Conservation (phyloP, 1,284 basidiomycete species). For the Cryptococcus sp. region DNA sequence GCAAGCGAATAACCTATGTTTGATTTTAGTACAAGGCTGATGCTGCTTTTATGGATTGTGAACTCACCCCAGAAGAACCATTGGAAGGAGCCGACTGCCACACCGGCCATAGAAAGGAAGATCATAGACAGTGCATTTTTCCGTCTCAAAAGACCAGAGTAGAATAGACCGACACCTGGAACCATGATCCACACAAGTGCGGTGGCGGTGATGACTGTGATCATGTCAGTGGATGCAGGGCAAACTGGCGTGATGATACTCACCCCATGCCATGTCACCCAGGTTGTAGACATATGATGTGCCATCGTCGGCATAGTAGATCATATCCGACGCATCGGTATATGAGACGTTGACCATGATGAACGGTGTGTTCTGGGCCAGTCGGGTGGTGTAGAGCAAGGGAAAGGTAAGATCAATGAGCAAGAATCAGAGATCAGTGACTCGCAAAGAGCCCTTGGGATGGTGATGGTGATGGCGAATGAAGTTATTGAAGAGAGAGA, state of each 20-base stretch:
- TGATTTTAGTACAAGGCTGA: neutral
- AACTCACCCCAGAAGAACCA: slow-evolving; percentile 53
- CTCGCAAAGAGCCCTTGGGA: no score
- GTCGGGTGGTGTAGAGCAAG: no score
- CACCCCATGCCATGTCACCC: slow-evolving; percentile 56
- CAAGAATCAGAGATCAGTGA: no score
- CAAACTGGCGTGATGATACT: no score
- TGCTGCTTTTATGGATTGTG: neutral
- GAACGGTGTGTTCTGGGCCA: neutral
- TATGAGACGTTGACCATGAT: slow-evolving; percentile 49
- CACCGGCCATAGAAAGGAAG: slow-evolving; percentile 74
- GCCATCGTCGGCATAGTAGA: slow-evolving; percentile 50
- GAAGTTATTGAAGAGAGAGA: no score
- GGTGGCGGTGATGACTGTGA: slow-evolving; percentile 61
- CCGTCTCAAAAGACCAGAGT: slow-evolving; percentile 75
- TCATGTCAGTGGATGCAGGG: neutral
- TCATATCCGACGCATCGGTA: slow-evolving; percentile 46
- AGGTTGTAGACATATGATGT: slow-evolving; percentile 55
- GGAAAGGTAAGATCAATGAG: no score
- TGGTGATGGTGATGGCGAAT: no score
- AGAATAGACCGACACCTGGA: slow-evolving; percentile 77
- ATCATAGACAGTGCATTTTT: slow-evolving; percentile 96
- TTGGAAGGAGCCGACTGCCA: slow-evolving; percentile 67
- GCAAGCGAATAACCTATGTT: slow-evolving; percentile 52
- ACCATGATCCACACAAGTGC: slow-evolving; percentile 84